Conservation (phyloP, 495 filamentous ascomycete species). For the Xeromyces bisporus region DNA sequence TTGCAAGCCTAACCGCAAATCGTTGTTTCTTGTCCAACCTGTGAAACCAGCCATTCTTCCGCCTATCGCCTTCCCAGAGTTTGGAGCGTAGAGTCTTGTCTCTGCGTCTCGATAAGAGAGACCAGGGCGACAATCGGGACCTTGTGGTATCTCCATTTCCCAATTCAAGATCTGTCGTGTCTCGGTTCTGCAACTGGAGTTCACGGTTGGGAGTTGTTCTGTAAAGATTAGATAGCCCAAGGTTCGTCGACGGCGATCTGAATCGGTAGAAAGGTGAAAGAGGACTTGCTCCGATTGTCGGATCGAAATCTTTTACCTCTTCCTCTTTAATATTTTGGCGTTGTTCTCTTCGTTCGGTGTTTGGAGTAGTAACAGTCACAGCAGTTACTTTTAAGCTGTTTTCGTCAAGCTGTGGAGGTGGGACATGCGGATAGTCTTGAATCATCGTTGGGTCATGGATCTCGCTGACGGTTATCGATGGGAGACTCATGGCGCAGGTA, state of each 20-base stretch:
- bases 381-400: constrained; percentile 2
- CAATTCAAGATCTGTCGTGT: neutral
- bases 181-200: neutral
- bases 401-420: neutral
- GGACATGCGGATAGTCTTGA: neutral
- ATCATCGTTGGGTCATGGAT: neutral
- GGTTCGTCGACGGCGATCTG: constrained; percentile 26
- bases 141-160: neutral
- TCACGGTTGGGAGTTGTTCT: constrained; percentile 6
- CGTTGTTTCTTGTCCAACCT: constrained; percentile 33
- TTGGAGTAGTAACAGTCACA: constrained; percentile 1
- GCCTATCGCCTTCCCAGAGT: constrained; percentile 26
- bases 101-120: neutral
- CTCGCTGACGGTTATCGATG: neutral
- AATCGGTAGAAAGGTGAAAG: constrained; percentile 46
- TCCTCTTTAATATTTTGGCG: neutral
- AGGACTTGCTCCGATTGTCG: constrained; percentile 28
- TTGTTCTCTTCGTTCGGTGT: constrained; percentile 3
- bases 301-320: constrained; percentile 20
- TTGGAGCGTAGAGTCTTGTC: constrained; percentile 15
- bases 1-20: constrained; percentile 32
- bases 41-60: constrained; percentile 16
- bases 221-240: constrained; percentile 25
- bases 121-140: neutral
- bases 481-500: neutral